Percentiles rank a stretch among this genome's conserved stretches.
Evolutionary conservation across 1,139 yeast species (phyloP).

Genomic region (Sugiyamaella castrensis): DNA sequence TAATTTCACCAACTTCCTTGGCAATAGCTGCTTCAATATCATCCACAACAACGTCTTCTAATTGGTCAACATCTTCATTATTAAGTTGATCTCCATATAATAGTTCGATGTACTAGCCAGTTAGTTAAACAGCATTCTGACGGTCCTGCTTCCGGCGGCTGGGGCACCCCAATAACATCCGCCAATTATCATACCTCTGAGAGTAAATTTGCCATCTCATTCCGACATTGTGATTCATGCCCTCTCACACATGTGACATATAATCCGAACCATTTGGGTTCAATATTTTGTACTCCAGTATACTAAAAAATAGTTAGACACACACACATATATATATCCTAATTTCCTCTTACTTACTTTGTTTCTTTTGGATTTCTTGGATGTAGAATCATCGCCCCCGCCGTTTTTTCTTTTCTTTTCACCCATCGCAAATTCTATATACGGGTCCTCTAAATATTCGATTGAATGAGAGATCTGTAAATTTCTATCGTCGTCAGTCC

Average conservation of each 20-base stretch:
- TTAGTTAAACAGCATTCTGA: slow-evolving; percentile 12
- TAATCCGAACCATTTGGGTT: slow-evolving; percentile 79
- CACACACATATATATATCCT: not conserved
- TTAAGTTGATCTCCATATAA: slow-evolving; percentile 45
- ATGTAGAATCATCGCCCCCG: slow-evolving; percentile 17
- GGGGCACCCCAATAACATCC: slow-evolving; percentile 15
- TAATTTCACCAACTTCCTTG: slow-evolving; percentile 61
- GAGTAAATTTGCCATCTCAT: slow-evolving; percentile 65
- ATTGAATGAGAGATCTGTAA: not conserved
- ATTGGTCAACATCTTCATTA: slow-evolving; percentile 37
- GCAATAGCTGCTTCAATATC: slow-evolving; percentile 71
- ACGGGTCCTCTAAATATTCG: not conserved
- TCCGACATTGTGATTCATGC: slow-evolving; percentile 69
- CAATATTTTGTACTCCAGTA: slow-evolving; percentile 38
- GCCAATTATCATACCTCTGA: slow-evolving; percentile 40
- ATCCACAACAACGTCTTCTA: slow-evolving; percentile 42
- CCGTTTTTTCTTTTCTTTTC: slow-evolving; percentile 8
- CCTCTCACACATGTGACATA: slow-evolving; percentile 84
- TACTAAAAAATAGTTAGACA: slow-evolving; percentile 13
- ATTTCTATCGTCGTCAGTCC: not conserved
- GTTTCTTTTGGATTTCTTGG: slow-evolving; percentile 18
- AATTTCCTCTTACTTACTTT: slow-evolving; percentile 10
- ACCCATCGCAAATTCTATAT: slow-evolving; percentile 16
- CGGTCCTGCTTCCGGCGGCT: slow-evolving; percentile 19
- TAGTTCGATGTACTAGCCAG: slow-evolving; percentile 30